Evolutionary conservation across 331 rosid species (phyloP), one percentile per base, ranked within the genome.

Genomic region (Quercus lobata): DNA sequence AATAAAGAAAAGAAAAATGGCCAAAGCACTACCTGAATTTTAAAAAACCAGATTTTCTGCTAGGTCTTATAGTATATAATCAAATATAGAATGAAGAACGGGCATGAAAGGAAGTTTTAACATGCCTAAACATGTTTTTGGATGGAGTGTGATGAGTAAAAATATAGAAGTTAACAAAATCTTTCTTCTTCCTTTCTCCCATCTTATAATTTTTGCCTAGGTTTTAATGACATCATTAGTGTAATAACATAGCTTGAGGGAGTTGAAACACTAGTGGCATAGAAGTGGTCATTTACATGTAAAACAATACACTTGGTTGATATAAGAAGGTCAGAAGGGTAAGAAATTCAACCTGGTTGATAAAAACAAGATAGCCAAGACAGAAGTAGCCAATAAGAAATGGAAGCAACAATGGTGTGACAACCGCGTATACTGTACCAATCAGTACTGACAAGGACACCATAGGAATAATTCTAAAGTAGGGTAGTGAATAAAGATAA

Each of bases 301-400:
- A 34, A 68, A 66, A 34, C 3, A 35, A 68, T 68, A 7, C 52
- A 88, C 89, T 82, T 83, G 89, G 69, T 88, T 35, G 41, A 15
- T 5, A 37, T 7, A 16, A 69, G 24, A 55, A 17, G 10, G 21
- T 7, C 17, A 75, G 32, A 25, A 32, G 10, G 29, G 61, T 16
- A 46, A 21, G 55, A 80, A 54, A 2, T 57, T 6, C 32, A 69
- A 84, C 90, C 92, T 88, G 92, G 71, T 83, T 91, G 85, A 93
- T 81, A 71, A 72, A 90, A 46, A 95, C 93, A 78, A 88, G 87
- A 80, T 93, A 95, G 86, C 99, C 99, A 30, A 95, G 83, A 76
- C 90, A 90, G 90, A 95, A 95, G 94, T 93, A 91, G 57, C 94
- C 90, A 27, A 93, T 79, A 55, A 95, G 94, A 82, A 95, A 88